Percentiles rank a stretch among this genome's conserved stretches.
Conservation (phyloP, 306 rosid species). For the Vicia villosa region DNA sequence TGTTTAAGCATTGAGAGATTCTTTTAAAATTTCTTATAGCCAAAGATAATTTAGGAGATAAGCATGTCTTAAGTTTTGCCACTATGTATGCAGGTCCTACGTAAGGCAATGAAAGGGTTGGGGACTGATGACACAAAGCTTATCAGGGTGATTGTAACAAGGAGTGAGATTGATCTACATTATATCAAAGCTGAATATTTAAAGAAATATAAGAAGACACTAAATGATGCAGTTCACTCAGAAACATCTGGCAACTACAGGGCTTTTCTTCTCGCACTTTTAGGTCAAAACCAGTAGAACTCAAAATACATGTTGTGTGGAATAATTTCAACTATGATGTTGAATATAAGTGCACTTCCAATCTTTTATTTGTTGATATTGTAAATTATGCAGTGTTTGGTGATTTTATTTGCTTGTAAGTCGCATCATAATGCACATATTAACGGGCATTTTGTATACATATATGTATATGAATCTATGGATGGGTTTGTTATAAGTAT, state of each 20-base stretch:
- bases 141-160: slow-evolving; percentile 66
- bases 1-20: slow-evolving; percentile 6
- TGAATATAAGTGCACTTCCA: background rate
- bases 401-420: slow-evolving; percentile 5
- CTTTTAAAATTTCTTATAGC: background rate
- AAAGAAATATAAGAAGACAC: slow-evolving; percentile 60
- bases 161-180: slow-evolving; percentile 72
- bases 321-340: slow-evolving; percentile 14
- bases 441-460: background rate
- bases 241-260: slow-evolving; percentile 78
- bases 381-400: background rate
- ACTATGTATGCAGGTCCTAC: slow-evolving; percentile 53
- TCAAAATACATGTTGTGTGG: slow-evolving; percentile 17
- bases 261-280: slow-evolving; percentile 66
- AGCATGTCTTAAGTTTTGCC: slow-evolving; percentile 23
- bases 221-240: slow-evolving; percentile 74
- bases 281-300: slow-evolving; percentile 60
- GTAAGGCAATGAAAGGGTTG: slow-evolving; percentile 74
- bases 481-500: background rate
- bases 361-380: slow-evolving; percentile 7
- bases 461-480: background rate
- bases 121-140: slow-evolving; percentile 71
- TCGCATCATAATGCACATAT: background rate
- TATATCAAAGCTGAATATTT: slow-evolving; percentile 68
- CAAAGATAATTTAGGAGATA: slow-evolving; percentile 3